Evolutionary conservation across 768 basidiomycete genomes (phyloP), one percentile per base, ranked within the genome.

Genomic region (Suillus subluteus): DNA sequence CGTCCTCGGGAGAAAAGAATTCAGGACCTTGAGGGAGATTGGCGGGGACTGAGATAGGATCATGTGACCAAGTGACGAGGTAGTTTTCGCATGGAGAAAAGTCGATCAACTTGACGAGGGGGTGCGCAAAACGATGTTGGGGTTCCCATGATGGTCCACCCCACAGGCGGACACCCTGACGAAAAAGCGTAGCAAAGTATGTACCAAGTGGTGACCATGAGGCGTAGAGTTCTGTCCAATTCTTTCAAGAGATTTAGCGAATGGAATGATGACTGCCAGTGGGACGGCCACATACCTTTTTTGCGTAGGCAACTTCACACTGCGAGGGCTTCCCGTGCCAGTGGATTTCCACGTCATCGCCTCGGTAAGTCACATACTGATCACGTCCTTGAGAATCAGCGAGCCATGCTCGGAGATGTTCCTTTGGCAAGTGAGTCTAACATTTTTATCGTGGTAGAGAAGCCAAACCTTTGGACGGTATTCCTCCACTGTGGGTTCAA

Each of bases 31-130:
- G 92, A 37, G 87, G 82, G 48, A 91, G 88, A 68, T 88, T 89
- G 67, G 94, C 91, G 32, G 92, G 90, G 37, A 96, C 91, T 48
- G 90, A 85, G 70, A 99, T 96, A 16, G 96, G 89, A 71, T 97
- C 94, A 70, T 95, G 91, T 2, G 98, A 98, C 94, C 96, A 98
- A 50, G 98, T 99, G 73, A 99, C 94, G 66, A 99, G 81, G 80
- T 97, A 99, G 66, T 93, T 89, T 80, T 99, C 98, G 81, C 92
- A 93, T 4, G 98, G 95, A 11, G 97, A 98, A 79, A 99, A 99
- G 78, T 98, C 96, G 76, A 99, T 91, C 59, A 98, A 85, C 78
- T 95, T 95, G 73, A 97, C 95, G 64, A 96, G 84, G 6, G 96
- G 96, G 78, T 99, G 98, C 18, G 95, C 95, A 75, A 98, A 98